A percentile compares a stretch with the other conserved stretches of the same genome.
Conservation (phyloP, 2,329 filamentous ascomycete species). For the Apiospora arundinis region DNA sequence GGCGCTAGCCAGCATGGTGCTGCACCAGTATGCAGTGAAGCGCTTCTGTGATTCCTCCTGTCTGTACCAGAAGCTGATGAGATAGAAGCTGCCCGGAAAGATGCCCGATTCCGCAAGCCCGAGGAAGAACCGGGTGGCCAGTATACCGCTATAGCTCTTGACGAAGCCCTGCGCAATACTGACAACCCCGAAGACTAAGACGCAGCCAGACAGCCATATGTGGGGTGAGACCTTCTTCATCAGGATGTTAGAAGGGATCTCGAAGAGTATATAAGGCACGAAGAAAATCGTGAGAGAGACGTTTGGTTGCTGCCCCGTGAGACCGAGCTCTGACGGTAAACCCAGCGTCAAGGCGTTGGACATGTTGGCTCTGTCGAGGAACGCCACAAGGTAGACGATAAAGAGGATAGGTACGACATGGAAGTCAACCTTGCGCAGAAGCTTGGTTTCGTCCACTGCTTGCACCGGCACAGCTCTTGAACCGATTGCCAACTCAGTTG, state of each 20-base stretch:
- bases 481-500: not conserved
- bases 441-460: not conserved
- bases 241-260: slow-evolving; percentile 39
- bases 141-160: slow-evolving; percentile 34
- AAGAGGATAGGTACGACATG: slow-evolving; percentile 32
- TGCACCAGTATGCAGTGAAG: slow-evolving; percentile 32
- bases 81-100: slow-evolving; percentile 42
- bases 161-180: slow-evolving; percentile 39
- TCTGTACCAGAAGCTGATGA: slow-evolving; percentile 43
- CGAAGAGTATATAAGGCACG: slow-evolving; percentile 41
- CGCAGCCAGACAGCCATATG: not conserved
- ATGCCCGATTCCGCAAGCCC: slow-evolving; percentile 43
- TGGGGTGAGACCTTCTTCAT: slow-evolving; percentile 30
- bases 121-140: slow-evolving; percentile 39
- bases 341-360: slow-evolving; percentile 41
- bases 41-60: slow-evolving; percentile 39
- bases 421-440: not conserved
- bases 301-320: slow-evolving; percentile 39
- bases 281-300: slow-evolving; percentile 35
- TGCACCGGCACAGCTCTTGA: not conserved
- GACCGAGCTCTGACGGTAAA: slow-evolving; percentile 39
- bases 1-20: slow-evolving; percentile 27
- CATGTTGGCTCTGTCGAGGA: slow-evolving; percentile 38
- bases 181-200: slow-evolving; percentile 30
- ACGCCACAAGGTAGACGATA: slow-evolving; percentile 36